Percentiles rank a stretch among this genome's conserved stretches.
Evolutionary conservation across 2,329 filamentous ascomycete species (phyloP).

Genomic region (Alternaria viburni): DNA sequence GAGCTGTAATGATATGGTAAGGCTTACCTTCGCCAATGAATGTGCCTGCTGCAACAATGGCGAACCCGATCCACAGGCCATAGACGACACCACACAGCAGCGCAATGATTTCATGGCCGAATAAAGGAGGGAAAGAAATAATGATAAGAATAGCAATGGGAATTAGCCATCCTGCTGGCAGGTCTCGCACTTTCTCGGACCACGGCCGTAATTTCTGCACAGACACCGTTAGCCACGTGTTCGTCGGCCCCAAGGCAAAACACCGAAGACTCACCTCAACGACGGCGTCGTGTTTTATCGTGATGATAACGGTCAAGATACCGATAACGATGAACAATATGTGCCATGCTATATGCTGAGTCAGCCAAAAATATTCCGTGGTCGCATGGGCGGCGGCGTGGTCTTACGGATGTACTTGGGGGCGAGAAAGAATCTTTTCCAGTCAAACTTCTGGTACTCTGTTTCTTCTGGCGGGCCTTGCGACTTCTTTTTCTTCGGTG

Average conservation of each 20-base stretch:
- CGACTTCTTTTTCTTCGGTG: conserved; percentile 21
- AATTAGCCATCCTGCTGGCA: conserved; percentile 46
- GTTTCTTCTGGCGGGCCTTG: conserved; percentile 35
- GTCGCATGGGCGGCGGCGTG: neutral
- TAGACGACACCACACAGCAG: conserved; percentile 45
- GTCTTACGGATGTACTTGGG: conserved; percentile 46
- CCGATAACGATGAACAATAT: conserved; percentile 36
- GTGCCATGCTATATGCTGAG: conserved; percentile 35
- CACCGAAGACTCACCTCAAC: conserved; percentile 31
- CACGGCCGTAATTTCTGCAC: conserved; percentile 41
- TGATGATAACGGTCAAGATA: conserved; percentile 36
- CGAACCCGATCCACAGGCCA: conserved; percentile 44
- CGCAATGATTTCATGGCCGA: conserved; percentile 44
- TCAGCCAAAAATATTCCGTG: conserved; percentile 9
- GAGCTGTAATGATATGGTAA: neutral
- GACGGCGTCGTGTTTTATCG: conserved; percentile 39
- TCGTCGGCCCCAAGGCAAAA: neutral
- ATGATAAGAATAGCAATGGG: conserved; percentile 42
- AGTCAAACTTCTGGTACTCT: conserved; percentile 41
- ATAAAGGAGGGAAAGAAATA: conserved; percentile 45
- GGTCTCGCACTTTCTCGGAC: conserved; percentile 42
- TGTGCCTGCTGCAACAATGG: conserved; percentile 42
- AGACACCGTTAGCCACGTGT: conserved; percentile 12
- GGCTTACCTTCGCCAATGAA: conserved; percentile 43
- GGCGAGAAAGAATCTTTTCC: conserved; percentile 42